A percentile compares a stretch with the other conserved stretches of the same genome.
phyloP scores from a whole-genome alignment of 148 eudicot species.

The Silene conica region DNA sequence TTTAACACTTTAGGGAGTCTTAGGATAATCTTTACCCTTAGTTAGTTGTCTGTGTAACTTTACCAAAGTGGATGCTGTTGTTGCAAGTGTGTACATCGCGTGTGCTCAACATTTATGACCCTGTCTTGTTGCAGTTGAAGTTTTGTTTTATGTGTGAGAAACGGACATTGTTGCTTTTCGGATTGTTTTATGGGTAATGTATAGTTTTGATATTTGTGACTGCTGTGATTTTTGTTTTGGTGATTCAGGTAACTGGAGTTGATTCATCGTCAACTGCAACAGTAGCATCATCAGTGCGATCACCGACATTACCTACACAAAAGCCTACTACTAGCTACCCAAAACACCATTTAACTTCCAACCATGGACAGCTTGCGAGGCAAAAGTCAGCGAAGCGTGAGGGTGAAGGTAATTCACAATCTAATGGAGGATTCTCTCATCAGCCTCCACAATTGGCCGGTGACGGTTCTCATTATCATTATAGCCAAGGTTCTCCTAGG shows the following conservation, averaged over 20 bases:
- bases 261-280: constrained; percentile 29
- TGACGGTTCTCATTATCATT: constrained; percentile 31
- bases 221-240: not conserved
- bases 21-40: too few relatives aligned
- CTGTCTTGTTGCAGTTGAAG: not conserved
- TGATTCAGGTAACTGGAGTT: constrained; percentile 42
- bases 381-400: constrained; percentile 61
- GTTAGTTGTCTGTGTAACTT: not conserved
- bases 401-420: constrained; percentile 46
- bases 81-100: not conserved
- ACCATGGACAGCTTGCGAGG: constrained; percentile 47
- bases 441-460: constrained; percentile 30
- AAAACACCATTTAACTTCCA: constrained; percentile 35
- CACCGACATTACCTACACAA: constrained; percentile 23
- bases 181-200: not conserved
- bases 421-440: constrained; percentile 61
- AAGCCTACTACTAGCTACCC: constrained; percentile 38
- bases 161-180: not conserved
- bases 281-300: constrained; percentile 12
- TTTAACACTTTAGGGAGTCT: too few relatives aligned
- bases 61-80: not conserved
- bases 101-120: not conserved
- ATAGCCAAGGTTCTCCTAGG: constrained; percentile 31
- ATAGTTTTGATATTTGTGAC: constrained; percentile 5
- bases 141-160: not conserved